phyloP scores from a whole-genome alignment of 1,139 yeast genomes.

The Yamadazyma triangularis region DNA sequence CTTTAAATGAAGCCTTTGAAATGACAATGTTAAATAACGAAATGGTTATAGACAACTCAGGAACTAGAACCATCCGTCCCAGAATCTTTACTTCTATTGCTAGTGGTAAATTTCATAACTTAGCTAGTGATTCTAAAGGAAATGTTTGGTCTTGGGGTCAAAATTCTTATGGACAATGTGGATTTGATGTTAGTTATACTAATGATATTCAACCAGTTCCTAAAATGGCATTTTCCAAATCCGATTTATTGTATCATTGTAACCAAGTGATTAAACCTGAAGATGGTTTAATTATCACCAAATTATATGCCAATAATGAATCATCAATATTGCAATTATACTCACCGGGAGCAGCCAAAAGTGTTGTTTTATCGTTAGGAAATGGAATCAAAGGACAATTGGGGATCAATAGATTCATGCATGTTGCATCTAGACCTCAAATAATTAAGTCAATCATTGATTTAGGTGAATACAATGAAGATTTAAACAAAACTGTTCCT shows the following conservation, averaged over 20 bases:
- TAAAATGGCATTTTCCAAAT: slow-evolving; percentile 16
- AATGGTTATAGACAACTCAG: slow-evolving; percentile 15
- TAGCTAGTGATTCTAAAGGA: slow-evolving; percentile 62
- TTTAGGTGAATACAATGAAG: slow-evolving; percentile 40
- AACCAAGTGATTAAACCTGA: slow-evolving; percentile 16
- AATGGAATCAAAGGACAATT: slow-evolving; percentile 85
- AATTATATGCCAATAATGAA: slow-evolving; percentile 64
- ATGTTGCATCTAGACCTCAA: slow-evolving; percentile 67
- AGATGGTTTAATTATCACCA: slow-evolving; percentile 36
- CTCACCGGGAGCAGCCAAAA: slow-evolving; percentile 17
- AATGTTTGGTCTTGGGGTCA: slow-evolving; percentile 80
- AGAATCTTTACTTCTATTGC: slow-evolving; percentile 59
- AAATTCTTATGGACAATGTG: slow-evolving; percentile 79
- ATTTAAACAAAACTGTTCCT: slow-evolving; percentile 22
- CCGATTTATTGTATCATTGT: slow-evolving; percentile 30
- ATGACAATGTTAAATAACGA: slow-evolving; percentile 35
- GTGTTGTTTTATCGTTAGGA: slow-evolving; percentile 63
- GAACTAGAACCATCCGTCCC: slow-evolving; percentile 21
- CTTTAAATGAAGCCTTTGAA: slow-evolving; percentile 27
- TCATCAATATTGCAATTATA: slow-evolving; percentile 54
- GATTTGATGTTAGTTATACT: slow-evolving; percentile 60
- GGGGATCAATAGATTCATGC: slow-evolving; percentile 73
- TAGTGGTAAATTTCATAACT: slow-evolving; percentile 68
- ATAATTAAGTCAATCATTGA: slow-evolving; percentile 47
- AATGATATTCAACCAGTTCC: slow-evolving; percentile 73